These are phyloP conservation scores for Penicillium arizonense DNA, from an alignment of 495 filamentous ascomycete genomes.

Conservation along the genomic window DNA sequence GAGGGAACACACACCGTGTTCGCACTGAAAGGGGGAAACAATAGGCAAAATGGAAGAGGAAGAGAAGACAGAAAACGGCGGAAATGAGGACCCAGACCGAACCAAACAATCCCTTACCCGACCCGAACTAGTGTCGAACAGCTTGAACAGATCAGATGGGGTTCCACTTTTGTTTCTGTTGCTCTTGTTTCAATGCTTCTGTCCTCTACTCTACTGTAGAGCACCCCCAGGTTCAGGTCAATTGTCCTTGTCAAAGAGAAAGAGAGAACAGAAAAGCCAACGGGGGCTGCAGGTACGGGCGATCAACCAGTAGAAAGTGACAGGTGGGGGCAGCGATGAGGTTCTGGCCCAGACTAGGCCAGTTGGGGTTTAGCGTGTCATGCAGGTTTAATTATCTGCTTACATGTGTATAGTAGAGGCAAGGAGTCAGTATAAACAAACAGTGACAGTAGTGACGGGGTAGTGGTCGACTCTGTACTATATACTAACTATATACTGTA, in stretches of 20 bases:
- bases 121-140: slow-evolving; percentile 26
- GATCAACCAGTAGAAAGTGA: slow-evolving; percentile 8
- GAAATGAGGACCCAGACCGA: slow-evolving; percentile 20
- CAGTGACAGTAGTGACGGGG: not conserved
- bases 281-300: slow-evolving; percentile 20
- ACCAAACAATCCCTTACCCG: slow-evolving; percentile 25
- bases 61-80: slow-evolving; percentile 13
- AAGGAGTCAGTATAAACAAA: not conserved
- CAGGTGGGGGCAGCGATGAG: slow-evolving; percentile 10
- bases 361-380: not conserved
- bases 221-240: not conserved
- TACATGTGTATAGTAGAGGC: not conserved
- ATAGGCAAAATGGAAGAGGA: slow-evolving; percentile 6
- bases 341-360: slow-evolving; percentile 16
- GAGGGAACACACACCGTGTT: not conserved
- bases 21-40: not conserved
- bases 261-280: not conserved
- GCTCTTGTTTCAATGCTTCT: not conserved
- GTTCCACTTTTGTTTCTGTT: slow-evolving; percentile 3
- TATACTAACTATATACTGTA: not conserved
- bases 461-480: not conserved
- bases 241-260: not conserved
- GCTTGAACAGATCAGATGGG: slow-evolving; percentile 22
- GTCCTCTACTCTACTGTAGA: not conserved
- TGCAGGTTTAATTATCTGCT: slow-evolving; percentile 20